Percentiles rank a stretch among this genome's conserved stretches.
phyloP scores from a whole-genome alignment of 1,284 basidiomycete species.

The Pseudozyma tsukubaensis region DNA sequence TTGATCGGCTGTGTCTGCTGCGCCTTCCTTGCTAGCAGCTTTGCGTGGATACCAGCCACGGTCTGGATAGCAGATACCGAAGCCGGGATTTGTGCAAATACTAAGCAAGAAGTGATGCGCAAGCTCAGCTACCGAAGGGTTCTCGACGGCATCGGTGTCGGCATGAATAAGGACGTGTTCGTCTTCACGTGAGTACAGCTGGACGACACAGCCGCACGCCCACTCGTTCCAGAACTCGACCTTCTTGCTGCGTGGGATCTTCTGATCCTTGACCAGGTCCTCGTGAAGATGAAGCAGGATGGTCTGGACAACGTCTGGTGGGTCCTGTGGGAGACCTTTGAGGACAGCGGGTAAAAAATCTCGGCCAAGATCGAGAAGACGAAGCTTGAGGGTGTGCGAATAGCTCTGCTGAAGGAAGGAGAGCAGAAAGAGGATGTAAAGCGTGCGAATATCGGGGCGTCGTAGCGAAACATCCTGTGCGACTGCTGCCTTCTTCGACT shows the following conservation, averaged over 20 bases:
- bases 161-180: constrained; percentile 49
- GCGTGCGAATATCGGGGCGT: constrained; percentile 61
- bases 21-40: neutral
- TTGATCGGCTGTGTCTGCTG: neutral
- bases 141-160: constrained; percentile 23
- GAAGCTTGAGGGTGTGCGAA: constrained; percentile 40
- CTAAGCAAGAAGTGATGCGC: constrained; percentile 88
- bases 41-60: constrained; percentile 83
- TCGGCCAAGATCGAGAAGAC: constrained; percentile 50
- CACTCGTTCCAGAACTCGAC: constrained; percentile 61
- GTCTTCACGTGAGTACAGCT: constrained; percentile 56
- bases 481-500: constrained; percentile 32
- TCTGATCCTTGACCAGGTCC: constrained; percentile 56
- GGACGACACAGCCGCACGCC: constrained; percentile 54
- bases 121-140: constrained; percentile 76
- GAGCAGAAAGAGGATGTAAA: constrained; percentile 62
- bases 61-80: constrained; percentile 88
- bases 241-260: constrained; percentile 54
- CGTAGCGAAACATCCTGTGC: constrained; percentile 47
- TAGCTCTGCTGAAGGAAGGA: constrained; percentile 59
- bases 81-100: constrained; percentile 83
- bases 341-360: constrained; percentile 52
- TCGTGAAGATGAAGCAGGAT: constrained; percentile 61
- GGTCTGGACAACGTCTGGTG: constrained; percentile 55
- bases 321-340: constrained; percentile 54